Evolutionary conservation across 305 asterid genomes (phyloP).

Genomic region (Nicotiana rustica): DNA sequence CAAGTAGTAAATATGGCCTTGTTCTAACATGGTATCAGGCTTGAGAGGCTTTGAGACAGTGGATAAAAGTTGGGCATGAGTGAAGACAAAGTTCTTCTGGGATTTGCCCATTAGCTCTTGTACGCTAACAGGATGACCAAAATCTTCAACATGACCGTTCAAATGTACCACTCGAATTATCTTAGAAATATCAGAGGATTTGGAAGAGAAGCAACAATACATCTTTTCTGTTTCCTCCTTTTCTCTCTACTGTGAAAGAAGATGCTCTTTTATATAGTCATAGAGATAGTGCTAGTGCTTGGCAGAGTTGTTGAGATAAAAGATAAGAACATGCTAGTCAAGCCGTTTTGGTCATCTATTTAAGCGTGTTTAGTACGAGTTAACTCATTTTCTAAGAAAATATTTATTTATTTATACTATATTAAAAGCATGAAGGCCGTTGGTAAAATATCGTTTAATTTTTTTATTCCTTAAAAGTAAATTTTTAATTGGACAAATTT

Average conservation of each 20-base stretch:
- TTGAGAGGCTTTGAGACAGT: constrained; percentile 53
- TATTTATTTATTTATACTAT: too few species aligned
- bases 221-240: neutral
- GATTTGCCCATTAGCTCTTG: constrained; percentile 55
- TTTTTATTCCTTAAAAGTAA: too few species aligned
- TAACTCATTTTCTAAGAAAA: too few species aligned
- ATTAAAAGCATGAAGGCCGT: too few species aligned
- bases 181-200: constrained; percentile 25
- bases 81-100: constrained; percentile 56
- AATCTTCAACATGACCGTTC: constrained; percentile 59
- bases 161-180: constrained; percentile 54
- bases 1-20: constrained; percentile 57
- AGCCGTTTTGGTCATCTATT: neutral
- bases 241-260: neutral
- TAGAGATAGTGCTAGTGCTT: neutral
- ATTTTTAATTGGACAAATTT: too few species aligned
- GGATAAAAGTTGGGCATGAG: constrained; percentile 59
- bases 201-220: constrained; percentile 13
- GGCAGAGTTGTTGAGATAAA: neutral
- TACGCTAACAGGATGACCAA: constrained; percentile 57
- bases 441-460: too few species aligned
- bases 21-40: constrained; percentile 48
- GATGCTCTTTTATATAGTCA: neutral
- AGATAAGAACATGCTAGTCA: neutral
- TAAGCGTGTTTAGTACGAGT: too few species aligned